Evolutionary conservation across 495 filamentous ascomycete genomes (phyloP).

Genomic region (Aspergillus taichungensis): DNA sequence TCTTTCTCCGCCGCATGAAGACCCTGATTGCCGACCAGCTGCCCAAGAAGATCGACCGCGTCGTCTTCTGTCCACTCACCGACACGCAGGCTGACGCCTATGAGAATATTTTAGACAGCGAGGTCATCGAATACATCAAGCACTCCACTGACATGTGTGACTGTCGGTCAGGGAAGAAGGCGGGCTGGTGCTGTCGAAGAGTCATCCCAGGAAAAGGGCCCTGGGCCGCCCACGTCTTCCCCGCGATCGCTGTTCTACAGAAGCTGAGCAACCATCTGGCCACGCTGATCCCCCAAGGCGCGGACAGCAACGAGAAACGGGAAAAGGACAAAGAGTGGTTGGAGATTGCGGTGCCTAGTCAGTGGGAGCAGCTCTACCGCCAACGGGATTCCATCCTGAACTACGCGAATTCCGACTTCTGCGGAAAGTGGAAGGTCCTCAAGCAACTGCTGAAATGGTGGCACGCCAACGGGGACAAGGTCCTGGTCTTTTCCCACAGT

Average conservation of each 20-base stretch:
- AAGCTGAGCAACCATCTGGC: slow-evolving; percentile 91
- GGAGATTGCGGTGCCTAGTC: slow-evolving; percentile 62
- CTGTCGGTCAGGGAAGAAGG: slow-evolving; percentile 60
- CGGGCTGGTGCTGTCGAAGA: slow-evolving; percentile 74
- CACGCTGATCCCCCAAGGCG: slow-evolving; percentile 67
- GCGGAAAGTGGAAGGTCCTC: slow-evolving; percentile 94
- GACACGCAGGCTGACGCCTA: slow-evolving; percentile 78
- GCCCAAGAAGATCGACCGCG: slow-evolving; percentile 90
- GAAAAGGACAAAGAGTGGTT: slow-evolving; percentile 70
- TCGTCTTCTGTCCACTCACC: slow-evolving; percentile 91
- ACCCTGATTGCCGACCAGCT: slow-evolving; percentile 85
- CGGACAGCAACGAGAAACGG: slow-evolving; percentile 67
- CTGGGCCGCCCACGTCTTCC: slow-evolving; percentile 81
- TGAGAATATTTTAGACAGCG: slow-evolving; percentile 65
- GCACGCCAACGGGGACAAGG: slow-evolving; percentile 85
- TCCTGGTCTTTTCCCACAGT: slow-evolving; percentile 86
- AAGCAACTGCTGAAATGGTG: slow-evolving; percentile 82
- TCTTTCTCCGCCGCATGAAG: slow-evolving; percentile 93
- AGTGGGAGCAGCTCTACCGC: slow-evolving; percentile 68
- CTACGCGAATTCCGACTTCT: slow-evolving; percentile 84
- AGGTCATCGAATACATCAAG: slow-evolving; percentile 61
- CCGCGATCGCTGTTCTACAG: slow-evolving; percentile 69
- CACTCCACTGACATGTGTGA: slow-evolving; percentile 56
- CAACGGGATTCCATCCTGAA: slow-evolving; percentile 71
- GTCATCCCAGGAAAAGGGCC: slow-evolving; percentile 46